Evolutionary conservation across 1,284 basidiomycete species (phyloP), one percentile per base, ranked within the genome.

Genomic region (Ustilago vetiveriae): DNA sequence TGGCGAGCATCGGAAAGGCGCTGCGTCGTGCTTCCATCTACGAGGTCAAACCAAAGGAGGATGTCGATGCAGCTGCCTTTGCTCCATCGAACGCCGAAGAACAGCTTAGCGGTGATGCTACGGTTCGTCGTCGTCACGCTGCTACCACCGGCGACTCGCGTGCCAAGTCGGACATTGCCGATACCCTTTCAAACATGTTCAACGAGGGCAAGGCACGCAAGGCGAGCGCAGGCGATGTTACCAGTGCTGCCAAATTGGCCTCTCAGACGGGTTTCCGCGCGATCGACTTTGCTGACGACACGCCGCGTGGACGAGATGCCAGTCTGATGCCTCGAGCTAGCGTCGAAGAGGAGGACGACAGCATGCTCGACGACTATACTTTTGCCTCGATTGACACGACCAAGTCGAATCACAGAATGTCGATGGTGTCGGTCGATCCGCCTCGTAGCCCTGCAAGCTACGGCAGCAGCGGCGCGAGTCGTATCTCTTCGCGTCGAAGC

Each of bases 281-380:
- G 16, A 62, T 67, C 27, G 57, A 67, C 38, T 62, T 56, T 43
- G 52, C 57, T 21, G 64, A 67, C 29, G 64, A 67, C 33, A 67
- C 64, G n/a, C 64, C 64, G 13, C 57, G 64, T n/a, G 64, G 64
- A n/a, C 52, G 64, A 14, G 51, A 55, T 22, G 35, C 32, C 1
- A 47, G 53, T 33, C 36, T 62, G 35, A 38, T 27, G 13, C 40
- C 47, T 5, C 41, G 40, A 6, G 36, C 50, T 2, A 44, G 50
- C 27, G 17, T 30, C 26, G 58, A 62, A 17, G 45, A 53, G 43
- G 58, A 68, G 19, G 58, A 68, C 19, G 58, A 68, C 36, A 51
- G 50, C 26, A 49, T 62, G 49, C 50, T 68, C 22, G 45, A 58
- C 30, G 58, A 68, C 46, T 62, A 68, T 43, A 49, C 45, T 11